Evolutionary conservation across 2,329 filamentous ascomycete species (phyloP), one percentile per base, ranked within the genome.

Genomic region (Plectosphaerella cucumerina): DNA sequence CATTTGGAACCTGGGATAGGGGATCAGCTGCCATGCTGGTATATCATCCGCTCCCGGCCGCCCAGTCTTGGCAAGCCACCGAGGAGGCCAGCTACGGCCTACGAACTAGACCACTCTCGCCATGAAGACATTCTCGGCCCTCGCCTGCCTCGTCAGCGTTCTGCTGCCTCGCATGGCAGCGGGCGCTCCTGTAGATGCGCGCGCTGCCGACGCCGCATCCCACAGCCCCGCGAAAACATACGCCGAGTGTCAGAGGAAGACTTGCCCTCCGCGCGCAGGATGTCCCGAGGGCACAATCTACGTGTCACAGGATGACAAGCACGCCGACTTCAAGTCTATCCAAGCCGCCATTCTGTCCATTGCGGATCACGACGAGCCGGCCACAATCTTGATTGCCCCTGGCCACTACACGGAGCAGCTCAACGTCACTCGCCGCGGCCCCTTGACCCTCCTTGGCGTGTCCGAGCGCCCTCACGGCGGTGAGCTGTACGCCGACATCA

Each of bases 381-480:
- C 77, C 51, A 74, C 74, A 17, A 85, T 87, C 56, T 73, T 87
- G 12, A 76, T 87, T 44, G 74, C 77, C 0, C 72, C 81, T 0
- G 84, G 84, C 0, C 74, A 72, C 53, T 87, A 87, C 59, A 78
- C 70, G 1, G 84, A 86, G 59, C 82, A 85, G 64, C 66, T 87
- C 53, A 87, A 87, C 56, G 72, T 87, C 53, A 87, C 84, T 4
- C 80, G 84, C 1, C 64, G 70, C 2, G 82, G 78, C 0, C 82
- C 84, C 0, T 67, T 86, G 6, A 84, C 81, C 23, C 70, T 87
- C 6, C 72, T 86, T 1, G 84, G 83, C n/a, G 72, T 81, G 54
- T 81, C 77, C 1, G 58, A 65, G n/a, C 58, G 63, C 3, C 74
- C 77, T 0, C 63, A 54, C 52, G 56, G 53, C 6, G 51, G 58